Evolutionary conservation across 2,329 filamentous ascomycete species (phyloP).

Genomic region (Pseudogymnoascus sp.): DNA sequence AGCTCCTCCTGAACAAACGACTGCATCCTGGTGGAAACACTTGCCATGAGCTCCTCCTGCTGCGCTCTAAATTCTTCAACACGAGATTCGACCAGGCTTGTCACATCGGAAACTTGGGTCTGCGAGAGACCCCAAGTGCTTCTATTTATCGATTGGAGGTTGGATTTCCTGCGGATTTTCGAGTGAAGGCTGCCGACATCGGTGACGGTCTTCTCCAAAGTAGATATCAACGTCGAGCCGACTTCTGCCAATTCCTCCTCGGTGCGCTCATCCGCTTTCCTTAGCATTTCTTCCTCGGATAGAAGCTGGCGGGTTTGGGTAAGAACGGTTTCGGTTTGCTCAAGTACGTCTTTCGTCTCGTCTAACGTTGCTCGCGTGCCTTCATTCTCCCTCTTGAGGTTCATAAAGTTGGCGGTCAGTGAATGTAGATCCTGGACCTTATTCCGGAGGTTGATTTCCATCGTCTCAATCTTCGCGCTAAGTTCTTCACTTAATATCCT

Average conservation of each 20-base stretch:
- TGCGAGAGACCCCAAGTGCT: conserved; percentile 73
- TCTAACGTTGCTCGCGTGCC: conserved; percentile 64
- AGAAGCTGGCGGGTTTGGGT: conserved; percentile 69
- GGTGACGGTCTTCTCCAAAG: conserved; percentile 67
- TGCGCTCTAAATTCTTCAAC: conserved; percentile 65
- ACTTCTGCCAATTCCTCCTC: conserved; percentile 70
- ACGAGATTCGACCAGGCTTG: conserved; percentile 66
- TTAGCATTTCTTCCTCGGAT: conserved; percentile 70
- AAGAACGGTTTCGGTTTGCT: conserved; percentile 82
- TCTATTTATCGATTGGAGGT: conserved; percentile 74
- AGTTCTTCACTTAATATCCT: conserved; percentile 91
- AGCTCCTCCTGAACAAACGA: conserved; percentile 71
- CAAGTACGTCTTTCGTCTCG: conserved; percentile 72
- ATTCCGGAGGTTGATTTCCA: conserved; percentile 84
- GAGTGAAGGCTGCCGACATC: conserved; percentile 78
- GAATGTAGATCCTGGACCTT: conserved; percentile 90
- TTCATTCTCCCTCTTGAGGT: conserved; percentile 85
- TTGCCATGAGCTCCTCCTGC: conserved; percentile 64
- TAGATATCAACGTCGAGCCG: conserved; percentile 70
- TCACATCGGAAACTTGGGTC: conserved; percentile 68
- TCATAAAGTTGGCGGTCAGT: conserved; percentile 80
- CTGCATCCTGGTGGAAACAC: conserved; percentile 66
- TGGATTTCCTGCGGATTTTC: conserved; percentile 79
- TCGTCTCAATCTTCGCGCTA: conserved; percentile 80
- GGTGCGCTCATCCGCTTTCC: conserved; percentile 79